Evolutionary conservation across 495 filamentous ascomycete genomes (phyloP).

Genomic region (Schizothecium vesticola): DNA sequence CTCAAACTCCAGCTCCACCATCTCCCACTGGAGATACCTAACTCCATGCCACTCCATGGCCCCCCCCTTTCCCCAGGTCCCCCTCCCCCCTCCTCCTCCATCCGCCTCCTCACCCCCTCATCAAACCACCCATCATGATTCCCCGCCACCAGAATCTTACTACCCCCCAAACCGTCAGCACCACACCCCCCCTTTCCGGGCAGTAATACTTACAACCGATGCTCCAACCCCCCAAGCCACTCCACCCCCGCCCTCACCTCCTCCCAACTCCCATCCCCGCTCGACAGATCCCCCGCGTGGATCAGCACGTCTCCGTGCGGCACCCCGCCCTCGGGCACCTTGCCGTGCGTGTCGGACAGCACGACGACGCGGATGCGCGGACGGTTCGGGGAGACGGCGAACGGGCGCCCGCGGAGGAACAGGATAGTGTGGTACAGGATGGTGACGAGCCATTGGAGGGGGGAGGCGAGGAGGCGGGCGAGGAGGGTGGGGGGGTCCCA

Average conservation of each 20-base stretch:
- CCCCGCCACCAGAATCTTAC: constrained; percentile 80
- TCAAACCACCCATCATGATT: constrained; percentile 89
- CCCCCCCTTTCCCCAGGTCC: constrained; percentile 19
- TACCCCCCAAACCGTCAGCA: neutral
- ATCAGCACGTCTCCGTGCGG: constrained; percentile 81
- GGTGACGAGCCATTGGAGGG: constrained; percentile 43
- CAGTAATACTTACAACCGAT: constrained; percentile 30
- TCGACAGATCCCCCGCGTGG: constrained; percentile 81
- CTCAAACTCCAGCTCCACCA: constrained; percentile 42
- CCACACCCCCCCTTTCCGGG: neutral
- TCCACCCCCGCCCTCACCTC: constrained; percentile 73
- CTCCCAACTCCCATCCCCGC: constrained; percentile 56
- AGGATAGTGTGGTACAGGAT: constrained; percentile 57
- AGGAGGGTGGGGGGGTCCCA: constrained; percentile 51
- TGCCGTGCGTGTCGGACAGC: constrained; percentile 82
- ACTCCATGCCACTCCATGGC: constrained; percentile 42
- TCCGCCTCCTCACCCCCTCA: constrained; percentile 30
- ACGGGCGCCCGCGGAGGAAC: constrained; percentile 57
- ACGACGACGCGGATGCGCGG: constrained; percentile 71
- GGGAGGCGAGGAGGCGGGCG: constrained; percentile 44
- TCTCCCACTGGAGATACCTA: constrained; percentile 48
- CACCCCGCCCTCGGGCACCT: constrained; percentile 35
- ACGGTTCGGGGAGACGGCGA: constrained; percentile 43
- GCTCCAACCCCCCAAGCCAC: constrained; percentile 69
- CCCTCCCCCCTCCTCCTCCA: constrained; percentile 30